Evolutionary conservation across 768 basidiomycete genomes (phyloP).

Genomic region (Suillus variegatus): DNA sequence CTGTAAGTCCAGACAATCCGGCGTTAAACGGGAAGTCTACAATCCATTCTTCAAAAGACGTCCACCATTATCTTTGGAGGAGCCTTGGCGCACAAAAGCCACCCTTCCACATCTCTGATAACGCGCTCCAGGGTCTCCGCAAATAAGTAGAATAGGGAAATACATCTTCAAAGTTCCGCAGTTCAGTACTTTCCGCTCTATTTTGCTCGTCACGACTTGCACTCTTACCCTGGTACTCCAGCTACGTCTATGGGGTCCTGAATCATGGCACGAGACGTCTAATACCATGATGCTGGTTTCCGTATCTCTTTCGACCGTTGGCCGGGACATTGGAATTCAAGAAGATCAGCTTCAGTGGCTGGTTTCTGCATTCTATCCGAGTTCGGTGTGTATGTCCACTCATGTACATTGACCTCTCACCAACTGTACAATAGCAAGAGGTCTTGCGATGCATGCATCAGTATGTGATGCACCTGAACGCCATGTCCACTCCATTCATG

Average conservation of each 20-base stretch:
- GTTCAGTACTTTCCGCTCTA: conserved; percentile 10
- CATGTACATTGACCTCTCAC: not conserved
- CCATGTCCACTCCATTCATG: not conserved
- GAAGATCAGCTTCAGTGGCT: conserved; percentile 56
- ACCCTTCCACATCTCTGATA: not conserved
- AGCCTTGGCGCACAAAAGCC: not conserved
- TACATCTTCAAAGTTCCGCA: not conserved
- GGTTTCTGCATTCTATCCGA: conserved; percentile 57
- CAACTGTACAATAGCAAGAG: conserved; percentile 42
- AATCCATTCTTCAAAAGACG: not conserved
- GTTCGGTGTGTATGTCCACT: conserved; percentile 43
- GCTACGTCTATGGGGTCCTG: conserved; percentile 10
- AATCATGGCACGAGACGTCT: no score
- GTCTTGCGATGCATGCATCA: conserved; percentile 36
- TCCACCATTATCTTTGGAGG: not conserved
- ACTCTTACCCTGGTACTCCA: conserved; percentile 32
- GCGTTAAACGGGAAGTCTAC: not conserved
- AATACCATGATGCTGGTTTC: no score
- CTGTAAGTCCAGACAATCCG: not conserved
- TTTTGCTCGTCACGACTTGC: conserved; percentile 15
- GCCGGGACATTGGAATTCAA: conserved; percentile 44
- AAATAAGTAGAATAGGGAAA: not conserved
- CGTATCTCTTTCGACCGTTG: conserved; percentile 3
- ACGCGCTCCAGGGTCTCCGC: not conserved
- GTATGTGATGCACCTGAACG: not conserved